Conservation (phyloP, 805 yeast genomes). For the Candida oleophila region DNA sequence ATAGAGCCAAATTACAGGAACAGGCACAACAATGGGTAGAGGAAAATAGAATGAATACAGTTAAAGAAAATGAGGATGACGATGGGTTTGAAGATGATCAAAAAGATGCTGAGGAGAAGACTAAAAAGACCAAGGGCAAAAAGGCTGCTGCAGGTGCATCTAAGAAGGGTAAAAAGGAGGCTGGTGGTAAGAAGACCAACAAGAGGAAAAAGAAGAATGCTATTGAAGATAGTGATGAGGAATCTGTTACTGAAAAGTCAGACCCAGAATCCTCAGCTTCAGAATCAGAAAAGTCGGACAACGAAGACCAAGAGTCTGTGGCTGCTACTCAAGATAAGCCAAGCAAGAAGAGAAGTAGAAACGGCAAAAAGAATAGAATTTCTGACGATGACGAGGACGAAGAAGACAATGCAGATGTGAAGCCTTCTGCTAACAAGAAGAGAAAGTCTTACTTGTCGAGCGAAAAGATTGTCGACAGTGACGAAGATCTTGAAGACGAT, state of each 20-base stretch:
- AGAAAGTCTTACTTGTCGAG: slow-evolving; percentile 28
- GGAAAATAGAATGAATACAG: slow-evolving; percentile 36
- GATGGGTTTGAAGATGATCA: slow-evolving; percentile 15
- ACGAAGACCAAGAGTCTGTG: slow-evolving; percentile 1
- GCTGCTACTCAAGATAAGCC: slow-evolving; percentile 8
- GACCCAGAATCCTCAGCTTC: slow-evolving; percentile 10
- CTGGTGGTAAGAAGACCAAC: slow-evolving; percentile 22
- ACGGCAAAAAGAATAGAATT: slow-evolving; percentile 23
- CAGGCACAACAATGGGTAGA: slow-evolving; percentile 52
- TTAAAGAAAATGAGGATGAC: slow-evolving; percentile 39
- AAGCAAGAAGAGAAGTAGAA: slow-evolving; percentile 9
- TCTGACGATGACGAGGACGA: slow-evolving; percentile 38
- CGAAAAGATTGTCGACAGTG: slow-evolving; percentile 45
- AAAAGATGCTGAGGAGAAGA: slow-evolving; percentile 12
- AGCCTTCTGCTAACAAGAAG: slow-evolving; percentile 19
- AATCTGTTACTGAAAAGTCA: slow-evolving; percentile 20
- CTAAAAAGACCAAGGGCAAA: slow-evolving; percentile 21
- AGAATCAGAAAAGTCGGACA: slow-evolving; percentile 10
- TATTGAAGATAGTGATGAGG: slow-evolving; percentile 35
- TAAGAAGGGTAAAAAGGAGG: slow-evolving; percentile 23
- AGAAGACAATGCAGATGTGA: slow-evolving; percentile 5
- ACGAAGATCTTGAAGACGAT: slow-evolving; percentile 42
- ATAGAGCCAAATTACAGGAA: slow-evolving; percentile 48
- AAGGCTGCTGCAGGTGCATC: slow-evolving; percentile 25
- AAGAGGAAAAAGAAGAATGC: slow-evolving; percentile 28